These are phyloP conservation scores for Dothiorella sarmentorum DNA, from an alignment of 2,329 filamentous ascomycete genomes.

Conservation along the genomic window DNA sequence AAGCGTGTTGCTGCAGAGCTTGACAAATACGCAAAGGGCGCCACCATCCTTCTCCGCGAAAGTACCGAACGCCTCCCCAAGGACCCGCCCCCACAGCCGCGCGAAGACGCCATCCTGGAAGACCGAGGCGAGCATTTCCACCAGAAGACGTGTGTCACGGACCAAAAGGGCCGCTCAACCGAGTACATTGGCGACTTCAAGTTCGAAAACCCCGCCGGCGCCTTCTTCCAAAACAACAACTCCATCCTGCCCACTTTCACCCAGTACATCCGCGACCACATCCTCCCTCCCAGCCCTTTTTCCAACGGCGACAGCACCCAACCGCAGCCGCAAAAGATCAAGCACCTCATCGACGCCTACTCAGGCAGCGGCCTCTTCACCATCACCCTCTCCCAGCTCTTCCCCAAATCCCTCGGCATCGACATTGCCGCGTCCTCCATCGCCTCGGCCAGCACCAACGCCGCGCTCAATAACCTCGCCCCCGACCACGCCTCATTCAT, in stretches of 20 bases:
- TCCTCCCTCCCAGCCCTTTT: conserved; percentile 57
- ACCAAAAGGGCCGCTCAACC: conserved; percentile 75
- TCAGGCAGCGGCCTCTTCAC: conserved; percentile 97
- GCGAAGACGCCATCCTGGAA: conserved; percentile 36
- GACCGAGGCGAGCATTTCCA: conserved; percentile 64
- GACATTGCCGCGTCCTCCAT: conserved; percentile 83
- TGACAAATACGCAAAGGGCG: conserved; percentile 70
- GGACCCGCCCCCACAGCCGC: conserved; percentile 17
- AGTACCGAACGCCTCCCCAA: conserved; percentile 63
- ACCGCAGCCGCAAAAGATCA: conserved; percentile 47
- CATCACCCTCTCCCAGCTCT: conserved; percentile 81
- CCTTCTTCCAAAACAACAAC: conserved; percentile 99
- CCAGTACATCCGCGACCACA: conserved; percentile 76
- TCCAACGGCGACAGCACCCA: conserved; percentile 22
- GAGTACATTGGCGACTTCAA: conserved; percentile 84
- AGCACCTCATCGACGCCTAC: conserved; percentile 94
- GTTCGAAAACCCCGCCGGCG: conserved; percentile 87
- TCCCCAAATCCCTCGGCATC: conserved; percentile 78
- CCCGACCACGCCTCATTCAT: conserved; percentile 73
- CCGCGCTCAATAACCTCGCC: conserved; percentile 67
- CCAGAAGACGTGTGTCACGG: conserved; percentile 83
- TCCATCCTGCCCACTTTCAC: conserved; percentile 88
- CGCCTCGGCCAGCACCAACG: conserved; percentile 73
- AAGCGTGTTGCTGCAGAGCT: conserved; percentile 69
- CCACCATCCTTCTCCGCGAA: conserved; percentile 85